These are phyloP conservation scores for Tetrahymena elliotti DNA, from an alignment of 73 alveolate species.

Conservation along the genomic window DNA sequence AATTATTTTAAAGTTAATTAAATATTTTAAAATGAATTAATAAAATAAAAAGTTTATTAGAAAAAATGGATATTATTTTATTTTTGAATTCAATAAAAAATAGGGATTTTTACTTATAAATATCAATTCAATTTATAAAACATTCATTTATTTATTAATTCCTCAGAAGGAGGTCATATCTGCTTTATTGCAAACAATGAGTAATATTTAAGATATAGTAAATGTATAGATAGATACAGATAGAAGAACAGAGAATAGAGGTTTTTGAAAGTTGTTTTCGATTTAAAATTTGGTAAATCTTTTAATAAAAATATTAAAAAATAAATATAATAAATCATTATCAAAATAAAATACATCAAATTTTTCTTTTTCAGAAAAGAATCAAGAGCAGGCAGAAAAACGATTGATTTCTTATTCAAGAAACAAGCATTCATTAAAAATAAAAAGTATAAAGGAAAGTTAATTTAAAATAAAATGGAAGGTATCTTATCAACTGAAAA, in stretches of 20 bases:
- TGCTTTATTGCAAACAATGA: neutral
- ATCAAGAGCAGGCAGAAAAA: neutral
- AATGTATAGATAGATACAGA: neutral
- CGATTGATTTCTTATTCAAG: neutral
- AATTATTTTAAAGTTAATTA: no score
- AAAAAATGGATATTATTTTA: no score
- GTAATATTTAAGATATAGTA: neutral
- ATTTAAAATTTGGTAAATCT: neutral
- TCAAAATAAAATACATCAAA: neutral
- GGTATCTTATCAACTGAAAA: neutral
- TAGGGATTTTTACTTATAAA: no score
- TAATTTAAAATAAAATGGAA: neutral
- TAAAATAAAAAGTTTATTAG: no score
- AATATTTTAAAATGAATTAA: no score
- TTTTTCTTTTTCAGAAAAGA: neutral
- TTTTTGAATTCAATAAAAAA: no score
- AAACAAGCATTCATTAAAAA: neutral
- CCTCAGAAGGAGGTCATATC: neutral
- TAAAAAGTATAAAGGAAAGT: neutral
- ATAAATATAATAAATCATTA: neutral
- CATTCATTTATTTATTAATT: neutral
- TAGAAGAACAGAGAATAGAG: slow-evolving; percentile 1
- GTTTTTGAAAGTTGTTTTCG: neutral
- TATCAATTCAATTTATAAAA: no score
- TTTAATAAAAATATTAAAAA: neutral